Base-by-base conservation (phyloP, 768 basidiomycete genomes). In the Pulveroboletus ravenelii region DNA sequence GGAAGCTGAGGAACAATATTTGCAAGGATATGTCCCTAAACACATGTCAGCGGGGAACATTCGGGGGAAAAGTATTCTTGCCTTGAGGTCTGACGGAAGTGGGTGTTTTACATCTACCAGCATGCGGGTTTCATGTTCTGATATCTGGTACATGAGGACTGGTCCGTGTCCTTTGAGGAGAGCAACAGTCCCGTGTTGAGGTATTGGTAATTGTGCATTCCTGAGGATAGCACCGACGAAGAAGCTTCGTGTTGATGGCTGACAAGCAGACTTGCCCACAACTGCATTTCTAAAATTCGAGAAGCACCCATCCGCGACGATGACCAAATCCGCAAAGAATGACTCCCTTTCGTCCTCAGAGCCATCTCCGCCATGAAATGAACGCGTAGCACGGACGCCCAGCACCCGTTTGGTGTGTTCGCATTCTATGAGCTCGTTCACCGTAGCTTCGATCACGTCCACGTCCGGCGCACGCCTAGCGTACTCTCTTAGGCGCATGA, bases 271-370 rank as follows among this genome's bases (percentile, higher is more conserved):
- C 36, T 65, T 59, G 47, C 80, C 80, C 76, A 85, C 77, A n/a
- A 92, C 81, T 2, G 73, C 53, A 10, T 69, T 75, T 44, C 95
- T 78, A 75, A 99, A 94, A 62, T 94, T 96, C 5, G 91, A 94
- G 70, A 90, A 90, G 67, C 92, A 96, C 0, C 95, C 95, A 64
- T 99, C 95, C 5, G 94, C 93, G 51, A 97, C 72, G 63, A 98
- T 72, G 40, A 92, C 89, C 45, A 99, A 67, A 56, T 87, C 82
- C 0, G 89, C 93, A 51, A 74, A 77, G 60, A 84, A 84, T 0
- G 76, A 62, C 52, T 82, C 76, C 59, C 80, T 78, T 53, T 74
- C 74, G 20, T 53, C 56, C 13, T 67, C 65, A 15, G 53, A 61
- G 42, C 69, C 63, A 45, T 65, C 63, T 29, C 46, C 53, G 23